phyloP scores from a whole-genome alignment of 208 protist genomes.

The Trichomonas gallinae region DNA sequence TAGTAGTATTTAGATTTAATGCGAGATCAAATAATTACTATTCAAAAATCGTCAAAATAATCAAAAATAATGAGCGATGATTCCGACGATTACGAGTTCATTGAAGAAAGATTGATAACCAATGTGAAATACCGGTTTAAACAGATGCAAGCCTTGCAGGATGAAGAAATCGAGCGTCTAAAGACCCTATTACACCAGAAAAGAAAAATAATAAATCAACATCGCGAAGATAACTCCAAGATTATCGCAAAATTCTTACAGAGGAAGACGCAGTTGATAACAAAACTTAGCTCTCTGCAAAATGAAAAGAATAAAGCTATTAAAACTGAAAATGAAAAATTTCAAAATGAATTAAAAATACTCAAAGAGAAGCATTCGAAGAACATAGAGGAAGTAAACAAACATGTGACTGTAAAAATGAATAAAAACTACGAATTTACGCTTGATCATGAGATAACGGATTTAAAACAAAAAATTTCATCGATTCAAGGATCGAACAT shows the following conservation, averaged over 20 bases:
- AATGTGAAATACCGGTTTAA: not conserved
- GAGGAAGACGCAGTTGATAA: not conserved
- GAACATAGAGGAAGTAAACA: not conserved
- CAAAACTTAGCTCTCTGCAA: not conserved
- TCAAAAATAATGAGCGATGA: not conserved
- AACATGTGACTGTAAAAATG: not conserved
- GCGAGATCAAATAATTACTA: too few relatives aligned
- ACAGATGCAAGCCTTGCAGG: not conserved
- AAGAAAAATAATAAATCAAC: not conserved
- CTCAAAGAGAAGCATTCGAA: not conserved
- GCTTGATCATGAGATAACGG: not conserved
- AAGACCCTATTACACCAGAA: not conserved
- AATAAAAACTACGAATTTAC: not conserved
- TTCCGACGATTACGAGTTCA: not conserved
- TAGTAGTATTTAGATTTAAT: too few relatives aligned
- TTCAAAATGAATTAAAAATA: not conserved
- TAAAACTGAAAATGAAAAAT: not conserved
- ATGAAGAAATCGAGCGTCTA: not conserved
- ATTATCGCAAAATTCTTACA: not conserved
- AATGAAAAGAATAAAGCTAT: not conserved
- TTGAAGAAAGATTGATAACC: not conserved
- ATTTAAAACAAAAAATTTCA: not conserved
- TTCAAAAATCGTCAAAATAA: too few relatives aligned
- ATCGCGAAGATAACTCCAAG: not conserved
- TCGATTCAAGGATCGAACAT: not conserved